Evolutionary conservation across 2,329 filamentous ascomycete species (phyloP), one percentile per base, ranked within the genome.

Genomic region (Claviceps maximensis): DNA sequence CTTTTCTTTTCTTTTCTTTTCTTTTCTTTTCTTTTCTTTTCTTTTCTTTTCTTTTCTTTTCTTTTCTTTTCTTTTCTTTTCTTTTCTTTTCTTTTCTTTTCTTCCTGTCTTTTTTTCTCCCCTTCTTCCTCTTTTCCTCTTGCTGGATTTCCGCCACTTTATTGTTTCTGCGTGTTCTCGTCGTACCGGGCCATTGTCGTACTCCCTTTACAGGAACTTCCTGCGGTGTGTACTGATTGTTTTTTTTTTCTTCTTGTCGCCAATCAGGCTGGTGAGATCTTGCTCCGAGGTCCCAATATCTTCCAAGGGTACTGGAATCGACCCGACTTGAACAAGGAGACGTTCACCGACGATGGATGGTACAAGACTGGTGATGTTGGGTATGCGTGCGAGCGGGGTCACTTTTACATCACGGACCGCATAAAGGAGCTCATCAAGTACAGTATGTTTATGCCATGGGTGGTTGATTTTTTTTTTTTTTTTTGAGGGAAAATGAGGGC

Each of bases 311-410:
- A 91, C 63, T 75, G 84, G 59, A 87, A 89, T 61, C 86, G 86
- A 54, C 77, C 81, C 0, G 78, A 84, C 56, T 80, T 83, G 2
- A 89, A 87, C 2, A 73, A 72, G 2, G 82, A 87, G 47, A 82
- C 85, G 0, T 81, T 93, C 56, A 86, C 85, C 2, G 59, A 72
- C 0, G 88, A 94, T 58, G 88, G 88, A 1, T 96, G 83, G 73
- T 95, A 95, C 76, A 90, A 84, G 68, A 95, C 90, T 0, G 90
- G 90, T 2, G 90, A 96, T 62, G 82, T 95, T 27, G 87, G 88
- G 4, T 83, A 87, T 58, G 80, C 87, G 61, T 87, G 95, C 63
- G 71, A 77, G 47, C 76, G 86, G 49, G 86, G 86, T 31, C 87
- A 94, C 63, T 87, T 94, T 62, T 95, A 83, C 72, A 91, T 95